Conservation (phyloP, 768 basidiomycete species). For the Phallus indusiatus region DNA sequence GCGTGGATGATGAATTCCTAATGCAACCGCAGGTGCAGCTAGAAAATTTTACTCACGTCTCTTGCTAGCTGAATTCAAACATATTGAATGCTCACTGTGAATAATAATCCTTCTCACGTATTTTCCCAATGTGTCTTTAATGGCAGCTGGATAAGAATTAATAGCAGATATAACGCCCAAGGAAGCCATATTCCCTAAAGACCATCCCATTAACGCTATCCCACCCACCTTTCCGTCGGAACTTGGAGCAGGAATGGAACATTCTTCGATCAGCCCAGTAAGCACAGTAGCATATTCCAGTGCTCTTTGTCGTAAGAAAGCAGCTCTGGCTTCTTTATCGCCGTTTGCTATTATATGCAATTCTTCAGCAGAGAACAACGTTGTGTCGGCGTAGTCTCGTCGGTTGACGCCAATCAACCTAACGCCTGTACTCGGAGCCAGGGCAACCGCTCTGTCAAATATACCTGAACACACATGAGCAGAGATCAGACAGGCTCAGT, state of each 20-base stretch:
- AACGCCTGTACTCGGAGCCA: constrained; percentile 8
- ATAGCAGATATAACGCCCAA: constrained; percentile 12
- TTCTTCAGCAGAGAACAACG: constrained; percentile 25
- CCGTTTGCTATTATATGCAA: constrained; percentile 22
- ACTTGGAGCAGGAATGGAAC: constrained; percentile 20
- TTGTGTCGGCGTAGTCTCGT: constrained; percentile 27
- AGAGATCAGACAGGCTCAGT: neutral
- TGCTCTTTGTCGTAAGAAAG: constrained; percentile 21
- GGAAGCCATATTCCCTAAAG: constrained; percentile 23
- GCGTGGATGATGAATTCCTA: constrained; percentile 19
- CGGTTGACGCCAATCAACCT: constrained; percentile 24
- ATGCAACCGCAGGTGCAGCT: constrained; percentile 21
- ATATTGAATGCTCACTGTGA: neutral
- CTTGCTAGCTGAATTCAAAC: neutral
- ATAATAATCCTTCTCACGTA: neutral
- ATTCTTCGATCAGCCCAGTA: constrained; percentile 19
- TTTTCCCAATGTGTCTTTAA: neutral
- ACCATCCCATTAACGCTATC: constrained; percentile 32
- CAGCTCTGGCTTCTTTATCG: constrained; percentile 2
- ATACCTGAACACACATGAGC: neutral
- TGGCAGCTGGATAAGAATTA: neutral
- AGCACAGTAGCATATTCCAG: constrained; percentile 22
- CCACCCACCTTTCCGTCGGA: constrained; percentile 24
- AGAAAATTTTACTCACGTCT: neutral
- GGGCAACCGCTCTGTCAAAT: neutral